Evolutionary conservation across 352 stramenopile species (phyloP).

Genomic region (Peronospora destructor): DNA sequence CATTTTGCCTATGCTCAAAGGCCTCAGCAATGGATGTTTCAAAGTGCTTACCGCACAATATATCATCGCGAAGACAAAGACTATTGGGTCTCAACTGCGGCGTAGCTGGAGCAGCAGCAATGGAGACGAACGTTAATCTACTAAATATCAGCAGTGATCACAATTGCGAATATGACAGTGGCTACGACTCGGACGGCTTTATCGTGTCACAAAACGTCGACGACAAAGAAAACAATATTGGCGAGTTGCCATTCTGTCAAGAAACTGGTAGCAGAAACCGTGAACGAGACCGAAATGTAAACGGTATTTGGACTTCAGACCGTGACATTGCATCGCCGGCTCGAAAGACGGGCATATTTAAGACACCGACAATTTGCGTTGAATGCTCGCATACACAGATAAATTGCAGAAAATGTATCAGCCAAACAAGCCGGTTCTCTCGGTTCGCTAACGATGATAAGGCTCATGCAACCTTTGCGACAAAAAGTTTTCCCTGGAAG

Average conservation of each 20-base stretch:
- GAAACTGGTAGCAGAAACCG: constrained; percentile 25
- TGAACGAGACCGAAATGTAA: constrained; percentile 23
- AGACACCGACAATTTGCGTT: constrained; percentile 16
- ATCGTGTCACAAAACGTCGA: constrained; percentile 18
- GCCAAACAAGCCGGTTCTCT: constrained; percentile 9
- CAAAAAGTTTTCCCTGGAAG: constrained; percentile 3
- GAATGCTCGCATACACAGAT: constrained; percentile 25
- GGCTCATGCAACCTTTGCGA: neutral
- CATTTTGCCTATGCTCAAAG: constrained; percentile 53
- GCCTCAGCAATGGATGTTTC: constrained; percentile 24
- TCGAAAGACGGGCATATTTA: constrained; percentile 11
- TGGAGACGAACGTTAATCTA: constrained; percentile 16
- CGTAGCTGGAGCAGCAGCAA: constrained; percentile 26
- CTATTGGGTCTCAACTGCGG: constrained; percentile 30
- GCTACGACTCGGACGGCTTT: constrained; percentile 21
- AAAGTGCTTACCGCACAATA: constrained; percentile 17
- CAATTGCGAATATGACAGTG: constrained; percentile 12
- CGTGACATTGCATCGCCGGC: constrained; percentile 14
- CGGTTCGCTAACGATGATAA: constrained; percentile 7
- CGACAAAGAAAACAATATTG: constrained; percentile 12
- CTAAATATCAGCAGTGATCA: constrained; percentile 17
- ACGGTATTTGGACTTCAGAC: constrained; percentile 15
- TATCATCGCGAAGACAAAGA: constrained; percentile 4
- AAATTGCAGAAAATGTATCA: constrained; percentile 24
- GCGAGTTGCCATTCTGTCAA: constrained; percentile 24